A percentile compares a stretch with the other conserved stretches of the same genome.
These are phyloP conservation scores for Eutypa lata DNA, from an alignment of 2,329 filamentous ascomycete genomes.

Conservation along the genomic window DNA sequence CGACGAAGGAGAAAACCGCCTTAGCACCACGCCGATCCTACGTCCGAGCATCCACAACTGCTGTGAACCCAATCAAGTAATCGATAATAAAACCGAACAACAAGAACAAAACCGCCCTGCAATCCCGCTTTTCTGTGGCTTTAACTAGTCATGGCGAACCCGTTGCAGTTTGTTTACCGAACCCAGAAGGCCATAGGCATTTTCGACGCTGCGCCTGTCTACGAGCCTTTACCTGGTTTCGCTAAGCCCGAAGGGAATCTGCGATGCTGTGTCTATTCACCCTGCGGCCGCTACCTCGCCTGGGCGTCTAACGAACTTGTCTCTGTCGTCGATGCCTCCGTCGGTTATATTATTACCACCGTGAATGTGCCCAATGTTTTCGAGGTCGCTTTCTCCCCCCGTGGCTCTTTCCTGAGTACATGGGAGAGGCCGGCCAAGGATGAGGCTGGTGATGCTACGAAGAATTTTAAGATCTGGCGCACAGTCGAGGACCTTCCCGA, in stretches of 20 bases:
- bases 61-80: too few species aligned
- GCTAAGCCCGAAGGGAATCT: conserved; percentile 86
- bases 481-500: conserved; percentile 68
- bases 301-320: conserved; percentile 90
- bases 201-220: conserved; percentile 86
- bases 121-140: conserved; percentile 60
- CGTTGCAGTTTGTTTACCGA: conserved; percentile 94
- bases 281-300: conserved; percentile 92
- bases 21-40: too few species aligned
- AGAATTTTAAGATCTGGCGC: conserved; percentile 97
- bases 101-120: conserved; percentile 23
- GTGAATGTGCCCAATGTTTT: conserved; percentile 82
- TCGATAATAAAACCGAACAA: conserved; percentile 9
- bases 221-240: conserved; percentile 82
- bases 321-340: conserved; percentile 76
- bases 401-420: conserved; percentile 89
- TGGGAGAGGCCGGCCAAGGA: conserved; percentile 95
- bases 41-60: background rate
- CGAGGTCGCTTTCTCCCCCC: conserved; percentile 90
- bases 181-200: conserved; percentile 95
- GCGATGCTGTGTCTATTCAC: conserved; percentile 92
- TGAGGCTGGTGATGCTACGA: conserved; percentile 85
- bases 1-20: too few species aligned
- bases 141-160: conserved; percentile 90
- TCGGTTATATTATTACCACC: conserved; percentile 69